A percentile compares a stretch with the other conserved stretches of the same genome.
These are phyloP conservation scores for Podospora conica DNA, from an alignment of 495 filamentous ascomycete genomes.

Conservation along the genomic window DNA sequence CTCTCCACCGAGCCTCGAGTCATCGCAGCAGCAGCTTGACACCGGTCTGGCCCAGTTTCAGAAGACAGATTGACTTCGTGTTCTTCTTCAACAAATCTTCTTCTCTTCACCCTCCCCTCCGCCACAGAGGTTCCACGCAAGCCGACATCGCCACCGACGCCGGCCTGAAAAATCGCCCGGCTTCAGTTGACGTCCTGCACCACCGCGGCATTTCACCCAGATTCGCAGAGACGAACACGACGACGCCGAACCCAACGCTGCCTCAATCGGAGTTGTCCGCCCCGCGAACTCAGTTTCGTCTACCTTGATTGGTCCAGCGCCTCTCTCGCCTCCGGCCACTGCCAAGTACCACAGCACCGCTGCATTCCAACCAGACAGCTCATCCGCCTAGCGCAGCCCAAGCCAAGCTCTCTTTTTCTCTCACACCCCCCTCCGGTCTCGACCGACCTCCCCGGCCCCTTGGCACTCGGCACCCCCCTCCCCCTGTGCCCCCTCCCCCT, in stretches of 20 bases:
- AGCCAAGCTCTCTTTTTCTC: conserved; percentile 23
- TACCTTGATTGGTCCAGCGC: conserved; percentile 8
- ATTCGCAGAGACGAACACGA: background rate
- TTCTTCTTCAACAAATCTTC: background rate
- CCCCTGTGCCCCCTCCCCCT: background rate
- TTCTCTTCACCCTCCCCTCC: background rate
- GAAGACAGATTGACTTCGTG: conserved; percentile 14
- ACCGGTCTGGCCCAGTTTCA: background rate
- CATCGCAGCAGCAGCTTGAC: conserved; percentile 8
- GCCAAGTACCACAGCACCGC: conserved; percentile 12
- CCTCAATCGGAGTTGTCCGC: conserved; percentile 24
- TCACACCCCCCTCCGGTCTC: conserved; percentile 14
- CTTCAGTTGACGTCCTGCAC: background rate
- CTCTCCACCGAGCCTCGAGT: conserved; percentile 9
- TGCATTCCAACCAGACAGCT: conserved; percentile 23
- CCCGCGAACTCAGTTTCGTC: conserved; percentile 4
- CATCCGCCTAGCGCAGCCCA: conserved; percentile 8
- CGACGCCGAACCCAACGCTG: background rate
- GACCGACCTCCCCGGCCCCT: conserved; percentile 26
- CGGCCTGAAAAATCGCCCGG: conserved; percentile 5
- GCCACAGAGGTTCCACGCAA: conserved; percentile 4
- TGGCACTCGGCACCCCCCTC: background rate
- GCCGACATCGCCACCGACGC: conserved; percentile 14
- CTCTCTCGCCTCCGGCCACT: conserved; percentile 18
- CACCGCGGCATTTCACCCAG: conserved; percentile 17